These are phyloP conservation scores for Tricladium varicosporioides DNA, from an alignment of 2,329 filamentous ascomycete genomes.

Conservation along the genomic window DNA sequence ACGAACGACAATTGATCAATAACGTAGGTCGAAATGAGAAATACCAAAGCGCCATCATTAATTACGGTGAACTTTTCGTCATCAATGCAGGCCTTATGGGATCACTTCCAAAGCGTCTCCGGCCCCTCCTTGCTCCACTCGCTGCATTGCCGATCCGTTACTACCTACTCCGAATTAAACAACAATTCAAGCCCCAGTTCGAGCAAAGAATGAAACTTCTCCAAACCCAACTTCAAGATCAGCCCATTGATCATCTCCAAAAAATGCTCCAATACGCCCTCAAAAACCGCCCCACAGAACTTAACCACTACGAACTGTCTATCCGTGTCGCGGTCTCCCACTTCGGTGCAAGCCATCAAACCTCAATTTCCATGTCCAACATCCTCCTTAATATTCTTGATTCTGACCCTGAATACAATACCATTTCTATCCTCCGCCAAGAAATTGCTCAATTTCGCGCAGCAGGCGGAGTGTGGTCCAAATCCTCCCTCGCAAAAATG, in stretches of 20 bases:
- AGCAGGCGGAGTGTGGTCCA: conserved; percentile 37
- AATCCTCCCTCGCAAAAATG: conserved; percentile 37
- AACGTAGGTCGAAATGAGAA: conserved; percentile 30
- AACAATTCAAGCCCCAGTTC: conserved; percentile 12
- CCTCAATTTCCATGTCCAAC: conserved; percentile 38
- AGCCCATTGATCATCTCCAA: conserved; percentile 41
- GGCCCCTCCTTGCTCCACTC: conserved; percentile 34
- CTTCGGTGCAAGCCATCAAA: conserved; percentile 34
- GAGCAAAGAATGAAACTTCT: conserved; percentile 25
- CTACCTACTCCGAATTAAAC: conserved; percentile 22
- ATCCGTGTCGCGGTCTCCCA: conserved; percentile 20
- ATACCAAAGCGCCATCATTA: conserved; percentile 31
- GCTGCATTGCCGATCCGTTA: conserved; percentile 25
- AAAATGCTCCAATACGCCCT: conserved; percentile 41
- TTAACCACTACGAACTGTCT: conserved; percentile 20
- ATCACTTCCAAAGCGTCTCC: conserved; percentile 30
- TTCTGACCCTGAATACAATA: conserved; percentile 40
- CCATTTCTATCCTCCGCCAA: conserved; percentile 38
- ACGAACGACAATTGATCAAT: too few species aligned
- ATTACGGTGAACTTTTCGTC: conserved; percentile 32
- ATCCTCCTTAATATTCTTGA: conserved; percentile 37
- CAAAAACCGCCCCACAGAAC: conserved; percentile 38
- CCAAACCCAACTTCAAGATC: conserved; percentile 15
- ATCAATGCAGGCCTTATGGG: conserved; percentile 34
- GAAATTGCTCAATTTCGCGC: conserved; percentile 35